phyloP scores from a whole-genome alignment of 768 basidiomycete species.

The Strobilomyces echinocephalus region DNA sequence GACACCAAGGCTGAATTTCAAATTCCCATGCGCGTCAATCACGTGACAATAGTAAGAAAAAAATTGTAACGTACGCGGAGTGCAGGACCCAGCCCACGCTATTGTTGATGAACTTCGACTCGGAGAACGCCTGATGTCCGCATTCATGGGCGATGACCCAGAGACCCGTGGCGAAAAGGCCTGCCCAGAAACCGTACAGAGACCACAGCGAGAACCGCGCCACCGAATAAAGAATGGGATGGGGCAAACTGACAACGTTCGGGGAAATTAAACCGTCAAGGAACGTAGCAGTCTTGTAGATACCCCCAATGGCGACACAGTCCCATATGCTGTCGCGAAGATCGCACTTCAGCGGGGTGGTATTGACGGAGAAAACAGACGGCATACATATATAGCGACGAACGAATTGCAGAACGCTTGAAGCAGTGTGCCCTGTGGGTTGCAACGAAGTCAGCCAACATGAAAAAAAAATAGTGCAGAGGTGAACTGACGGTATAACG shows the following conservation, averaged over 20 bases:
- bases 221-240: constrained; percentile 57
- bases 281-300: constrained; percentile 65
- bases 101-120: constrained; percentile 89
- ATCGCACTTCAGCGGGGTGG: constrained; percentile 10
- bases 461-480: constrained; percentile 1
- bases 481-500: constrained; percentile 67
- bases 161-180: constrained; percentile 85
- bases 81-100: constrained; percentile 89
- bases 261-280: constrained; percentile 62
- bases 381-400: constrained; percentile 71
- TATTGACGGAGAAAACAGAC: not conserved
- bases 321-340: constrained; percentile 61
- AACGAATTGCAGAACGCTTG: constrained; percentile 80
- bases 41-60: constrained; percentile 15
- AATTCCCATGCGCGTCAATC: constrained; percentile 12
- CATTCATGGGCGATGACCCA: constrained; percentile 96
- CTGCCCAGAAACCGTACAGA: constrained; percentile 74
- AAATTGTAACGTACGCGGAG: constrained; percentile 70
- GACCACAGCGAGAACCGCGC: constrained; percentile 71
- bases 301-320: constrained; percentile 55
- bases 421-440: constrained; percentile 72
- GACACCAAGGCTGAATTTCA: constrained; percentile 68
- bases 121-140: constrained; percentile 94
- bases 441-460: not conserved
- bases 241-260: constrained; percentile 47